Percentiles rank a stretch among this genome's conserved stretches.
phyloP scores from a whole-genome alignment of 129 eudicot species.

The Tagetes patula region DNA sequence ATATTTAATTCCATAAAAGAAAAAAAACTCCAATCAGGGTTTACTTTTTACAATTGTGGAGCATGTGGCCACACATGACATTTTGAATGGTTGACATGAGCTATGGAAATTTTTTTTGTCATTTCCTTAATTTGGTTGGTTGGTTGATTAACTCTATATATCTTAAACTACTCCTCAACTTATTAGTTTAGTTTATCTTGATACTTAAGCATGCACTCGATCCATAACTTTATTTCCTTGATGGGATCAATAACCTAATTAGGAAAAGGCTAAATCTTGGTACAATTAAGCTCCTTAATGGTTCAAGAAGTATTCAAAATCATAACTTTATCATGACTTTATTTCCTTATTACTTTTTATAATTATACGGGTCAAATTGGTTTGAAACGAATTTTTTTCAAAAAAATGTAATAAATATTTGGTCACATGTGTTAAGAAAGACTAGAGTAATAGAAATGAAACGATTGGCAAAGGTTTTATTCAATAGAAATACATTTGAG shows the following conservation, averaged over 20 bases:
- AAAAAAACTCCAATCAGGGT: constrained; percentile 27
- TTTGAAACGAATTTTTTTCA: neutral
- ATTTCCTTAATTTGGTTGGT: constrained; percentile 31
- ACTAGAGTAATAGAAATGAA: no score
- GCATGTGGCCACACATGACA: constrained; percentile 67
- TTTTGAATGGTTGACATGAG: constrained; percentile 55
- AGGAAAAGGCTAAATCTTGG: constrained; percentile 16
- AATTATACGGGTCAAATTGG: neutral
- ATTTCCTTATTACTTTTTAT: no score
- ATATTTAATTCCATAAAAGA: constrained; percentile 34
- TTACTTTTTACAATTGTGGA: constrained; percentile 48
- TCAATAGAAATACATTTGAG: no score
- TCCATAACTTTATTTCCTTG: constrained; percentile 22
- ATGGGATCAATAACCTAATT: constrained; percentile 15
- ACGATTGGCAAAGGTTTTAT: no score
- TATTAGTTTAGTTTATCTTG: constrained; percentile 10
- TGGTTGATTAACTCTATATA: constrained; percentile 20
- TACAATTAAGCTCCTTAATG: constrained; percentile 7
- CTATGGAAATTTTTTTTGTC: constrained; percentile 19
- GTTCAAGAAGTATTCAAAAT: neutral
- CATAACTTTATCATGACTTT: neutral
- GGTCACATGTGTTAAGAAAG: no score
- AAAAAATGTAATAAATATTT: no score
- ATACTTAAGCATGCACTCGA: neutral
- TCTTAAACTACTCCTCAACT: constrained; percentile 27